Base-by-base conservation (phyloP, 2,329 filamentous ascomycete species). In the Trichoderma brevicompactum region DNA sequence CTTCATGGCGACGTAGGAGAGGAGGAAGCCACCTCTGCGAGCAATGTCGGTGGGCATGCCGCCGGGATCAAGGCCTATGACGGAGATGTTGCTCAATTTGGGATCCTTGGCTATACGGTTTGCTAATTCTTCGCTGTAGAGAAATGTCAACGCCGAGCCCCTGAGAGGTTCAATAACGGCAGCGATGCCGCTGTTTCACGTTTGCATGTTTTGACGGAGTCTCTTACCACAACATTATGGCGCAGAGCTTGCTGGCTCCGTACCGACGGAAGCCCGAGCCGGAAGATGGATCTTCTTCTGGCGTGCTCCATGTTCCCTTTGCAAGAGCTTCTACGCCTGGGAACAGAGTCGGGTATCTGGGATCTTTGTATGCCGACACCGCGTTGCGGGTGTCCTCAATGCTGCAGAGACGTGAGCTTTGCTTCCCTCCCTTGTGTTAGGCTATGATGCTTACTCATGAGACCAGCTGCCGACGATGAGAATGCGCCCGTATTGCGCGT, bases 51-150 rank as follows among this genome's bases (percentile, higher is more conserved):
- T 76, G 43, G 64, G 55, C 74, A 80, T 80, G 10, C 69, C 72
- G 50, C 78, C 79, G 0, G 79, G 78, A 52, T 80, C 78, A 12
- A 79, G 65, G 5, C 76, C 76, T 2, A 79, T 65, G 44, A 80
- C 70, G 19, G 72, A 72, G 60, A 81, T 73, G 13, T 74, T 73
- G 44, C 69, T 74, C 7, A 80, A 70, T 5, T 64, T 61, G 38
- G 75, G 74, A 58, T 79, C 77, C n/a, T 54, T 64, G 43, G 70
- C 70, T 1, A 79, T 67, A n/a, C 78, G 76, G 10, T 56, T 65
- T 46, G 72, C 74, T 7, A 80, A 70, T 65, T 80, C 77, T 58
- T 77, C 34, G 28, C 64, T 63, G 17, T 2, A 44, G 15, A 13
- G 12, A 3, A 38, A 23, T n/a, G 8, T 54, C 17, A 63, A 40